Evolutionary conservation across 805 yeast genomes (phyloP).

Genomic region (Tetrapisispora fleetii): DNA sequence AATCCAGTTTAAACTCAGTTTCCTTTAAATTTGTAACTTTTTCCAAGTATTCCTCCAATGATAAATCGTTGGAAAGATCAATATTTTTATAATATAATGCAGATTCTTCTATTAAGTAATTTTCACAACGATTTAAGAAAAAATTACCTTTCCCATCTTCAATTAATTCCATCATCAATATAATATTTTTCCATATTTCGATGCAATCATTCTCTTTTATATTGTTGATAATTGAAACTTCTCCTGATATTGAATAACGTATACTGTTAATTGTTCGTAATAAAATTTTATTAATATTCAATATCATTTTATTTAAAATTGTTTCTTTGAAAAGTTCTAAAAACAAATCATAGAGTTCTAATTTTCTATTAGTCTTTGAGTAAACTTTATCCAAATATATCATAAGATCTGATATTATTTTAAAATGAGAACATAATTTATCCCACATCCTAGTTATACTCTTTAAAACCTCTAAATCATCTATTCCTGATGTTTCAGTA

Average conservation of each 20-base stretch:
- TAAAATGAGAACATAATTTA: conserved; percentile 61
- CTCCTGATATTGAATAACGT: conserved; percentile 36
- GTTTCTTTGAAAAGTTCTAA: conserved; percentile 53
- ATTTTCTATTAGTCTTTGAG: conserved; percentile 55
- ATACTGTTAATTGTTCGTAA: conserved; percentile 22
- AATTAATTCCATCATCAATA: conserved; percentile 64
- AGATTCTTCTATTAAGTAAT: conserved; percentile 45
- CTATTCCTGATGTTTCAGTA: too few species aligned
- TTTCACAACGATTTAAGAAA: conserved; percentile 59
- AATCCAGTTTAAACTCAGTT: conserved; percentile 45
- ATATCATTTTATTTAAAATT: conserved; percentile 41
- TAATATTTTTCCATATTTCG: conserved; percentile 48
- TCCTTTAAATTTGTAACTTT: conserved; percentile 43
- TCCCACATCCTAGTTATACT: conserved; percentile 43
- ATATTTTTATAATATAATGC: conserved; percentile 43
- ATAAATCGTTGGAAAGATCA: conserved; percentile 34
- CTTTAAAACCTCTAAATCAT: conserved; percentile 21
- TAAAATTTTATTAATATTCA: conserved; percentile 42
- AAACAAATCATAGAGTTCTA: conserved; percentile 65
- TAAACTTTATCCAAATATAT: conserved; percentile 84
- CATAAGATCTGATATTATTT: conserved; percentile 72
- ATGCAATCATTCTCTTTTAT: conserved; percentile 19
- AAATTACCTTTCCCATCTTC: conserved; percentile 48
- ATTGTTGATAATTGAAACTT: conserved; percentile 25
- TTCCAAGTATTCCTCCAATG: conserved; percentile 48